phyloP scores from a whole-genome alignment of 164 flowering plant species.

The Piper betle region DNA sequence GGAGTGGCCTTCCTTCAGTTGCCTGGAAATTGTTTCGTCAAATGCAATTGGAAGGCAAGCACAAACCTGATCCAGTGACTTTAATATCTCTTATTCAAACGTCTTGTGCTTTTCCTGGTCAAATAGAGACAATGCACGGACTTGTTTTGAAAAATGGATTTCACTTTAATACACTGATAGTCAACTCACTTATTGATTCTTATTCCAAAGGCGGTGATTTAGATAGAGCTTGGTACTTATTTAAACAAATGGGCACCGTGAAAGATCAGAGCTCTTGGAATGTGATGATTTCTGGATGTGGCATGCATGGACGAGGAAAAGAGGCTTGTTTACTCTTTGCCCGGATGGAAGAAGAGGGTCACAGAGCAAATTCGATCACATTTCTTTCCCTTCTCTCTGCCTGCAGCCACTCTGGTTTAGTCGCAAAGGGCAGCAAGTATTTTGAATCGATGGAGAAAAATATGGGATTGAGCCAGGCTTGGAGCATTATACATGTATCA shows the following conservation, averaged over 20 bases:
- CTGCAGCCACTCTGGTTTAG: slow-evolving; percentile 29
- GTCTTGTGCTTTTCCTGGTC: slow-evolving; percentile 9
- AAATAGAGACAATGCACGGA: slow-evolving; percentile 17
- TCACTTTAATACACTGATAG: slow-evolving; percentile 11
- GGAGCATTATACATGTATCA: slow-evolving; percentile 30
- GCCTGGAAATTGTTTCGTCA: slow-evolving; percentile 16
- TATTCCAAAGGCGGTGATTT: slow-evolving; percentile 25
- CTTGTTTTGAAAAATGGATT: slow-evolving; percentile 19
- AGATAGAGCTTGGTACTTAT: slow-evolving; percentile 17
- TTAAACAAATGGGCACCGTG: slow-evolving; percentile 14
- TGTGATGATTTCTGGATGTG: slow-evolving; percentile 28
- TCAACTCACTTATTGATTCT: slow-evolving; percentile 22
- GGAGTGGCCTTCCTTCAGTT: slow-evolving; percentile 8
- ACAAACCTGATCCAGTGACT: slow-evolving; percentile 21
- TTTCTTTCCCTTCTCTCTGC: slow-evolving; percentile 26
- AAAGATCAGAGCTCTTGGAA: slow-evolving; percentile 33
- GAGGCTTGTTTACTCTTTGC: slow-evolving; percentile 16
- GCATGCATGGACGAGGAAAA: slow-evolving; percentile 26
- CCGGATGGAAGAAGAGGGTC: slow-evolving; percentile 16
- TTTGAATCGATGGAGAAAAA: slow-evolving; percentile 18
- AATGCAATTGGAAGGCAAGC: slow-evolving; percentile 19
- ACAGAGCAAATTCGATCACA: slow-evolving; percentile 22
- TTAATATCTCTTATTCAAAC: slow-evolving; percentile 19
- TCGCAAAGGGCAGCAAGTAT: slow-evolving; percentile 18
- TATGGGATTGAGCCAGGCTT: slow-evolving; percentile 15